Conservation (phyloP, 371 early-diverging fungal species). For the Mortierella sp. region DNA sequence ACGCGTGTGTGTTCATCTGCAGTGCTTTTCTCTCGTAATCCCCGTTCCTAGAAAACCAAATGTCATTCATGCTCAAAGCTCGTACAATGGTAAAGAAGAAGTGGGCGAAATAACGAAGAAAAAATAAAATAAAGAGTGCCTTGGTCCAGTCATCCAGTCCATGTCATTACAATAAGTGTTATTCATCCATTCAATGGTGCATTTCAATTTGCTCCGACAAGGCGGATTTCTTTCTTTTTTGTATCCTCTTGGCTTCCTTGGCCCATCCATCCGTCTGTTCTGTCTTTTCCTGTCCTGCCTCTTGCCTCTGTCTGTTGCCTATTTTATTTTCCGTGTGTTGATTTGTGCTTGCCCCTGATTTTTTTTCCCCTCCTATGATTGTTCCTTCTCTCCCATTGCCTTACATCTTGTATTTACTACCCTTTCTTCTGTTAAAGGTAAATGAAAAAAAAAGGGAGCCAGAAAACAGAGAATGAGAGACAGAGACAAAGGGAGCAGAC, state of each 20-base stretch:
- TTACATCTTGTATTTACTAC: slow-evolving; percentile 4
- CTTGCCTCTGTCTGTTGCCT: background rate
- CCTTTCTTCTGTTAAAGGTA: background rate
- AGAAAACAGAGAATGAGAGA: background rate
- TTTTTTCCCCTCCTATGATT: background rate
- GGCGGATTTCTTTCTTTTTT: background rate
- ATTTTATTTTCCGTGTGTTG: background rate
- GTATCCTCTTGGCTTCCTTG: background rate
- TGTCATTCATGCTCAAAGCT: background rate
- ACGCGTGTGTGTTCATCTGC: background rate
- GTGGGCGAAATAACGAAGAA: background rate
- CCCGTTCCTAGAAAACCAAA: background rate
- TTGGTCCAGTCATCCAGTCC: background rate
- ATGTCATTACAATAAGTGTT: background rate
- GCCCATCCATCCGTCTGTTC: background rate
- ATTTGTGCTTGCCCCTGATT: slow-evolving; percentile 36
- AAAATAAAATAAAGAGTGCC: background rate
- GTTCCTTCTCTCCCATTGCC: background rate
- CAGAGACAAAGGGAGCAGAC: background rate
- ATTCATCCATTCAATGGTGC: background rate
- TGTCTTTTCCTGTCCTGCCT: background rate
- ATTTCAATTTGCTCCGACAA: slow-evolving; percentile 38
- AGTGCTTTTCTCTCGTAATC: background rate
- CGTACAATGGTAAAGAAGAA: background rate
- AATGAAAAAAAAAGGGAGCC: slow-evolving; percentile 20